Evolutionary conservation across 768 basidiomycete genomes (phyloP), one percentile per base, ranked within the genome.

Genomic region (Macrolepiota fuliginosa): DNA sequence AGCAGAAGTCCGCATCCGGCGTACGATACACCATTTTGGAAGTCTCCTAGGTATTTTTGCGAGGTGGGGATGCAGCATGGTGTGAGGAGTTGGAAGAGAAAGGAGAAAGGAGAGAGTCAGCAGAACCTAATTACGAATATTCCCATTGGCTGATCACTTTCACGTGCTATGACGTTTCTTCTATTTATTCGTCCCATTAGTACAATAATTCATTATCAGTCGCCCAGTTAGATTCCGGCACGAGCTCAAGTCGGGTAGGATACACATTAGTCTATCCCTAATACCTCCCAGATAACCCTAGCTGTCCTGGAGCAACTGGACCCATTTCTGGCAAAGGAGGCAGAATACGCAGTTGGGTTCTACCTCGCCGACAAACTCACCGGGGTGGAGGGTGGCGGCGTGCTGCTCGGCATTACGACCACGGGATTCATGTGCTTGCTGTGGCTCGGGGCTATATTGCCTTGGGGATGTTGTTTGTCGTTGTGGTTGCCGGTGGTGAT

Each of bases 341-440:
- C 91, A 93, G 65, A 91, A 90, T 0, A 92, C 89, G 29, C 86
- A 72, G 66, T 87, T 88, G 0, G 89, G 86, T 67, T 92, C 90
- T 36, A 92, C 91, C 58, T 84, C 80, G 19, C 80, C 81, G 56
- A 91, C 82, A 6, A 90, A 77, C 0, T 74, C 67, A 71, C 92
- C 91, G 1, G 85, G 82, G 6, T 86, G 79, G 37, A 93, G 79
- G 1, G 84, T 83, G 10, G 88, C 88, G 0, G 87, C 89, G 32
- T 91, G 85, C 72, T 92, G 89, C 67, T 92, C 91, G 19, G 91
- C 90, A 65, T 90, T 91, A 58, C 88, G 82, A 27, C 89, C 76
- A 24, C 90, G 83, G 15, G 88, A 86, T 66, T 90, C 90, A 63
- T 88, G 80, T 0, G 79, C 73, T 7, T 32, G 29, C 29, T 32